Base-by-base conservation (phyloP, 2,329 filamentous ascomycete genomes). In the Sporothrix mexicana region DNA sequence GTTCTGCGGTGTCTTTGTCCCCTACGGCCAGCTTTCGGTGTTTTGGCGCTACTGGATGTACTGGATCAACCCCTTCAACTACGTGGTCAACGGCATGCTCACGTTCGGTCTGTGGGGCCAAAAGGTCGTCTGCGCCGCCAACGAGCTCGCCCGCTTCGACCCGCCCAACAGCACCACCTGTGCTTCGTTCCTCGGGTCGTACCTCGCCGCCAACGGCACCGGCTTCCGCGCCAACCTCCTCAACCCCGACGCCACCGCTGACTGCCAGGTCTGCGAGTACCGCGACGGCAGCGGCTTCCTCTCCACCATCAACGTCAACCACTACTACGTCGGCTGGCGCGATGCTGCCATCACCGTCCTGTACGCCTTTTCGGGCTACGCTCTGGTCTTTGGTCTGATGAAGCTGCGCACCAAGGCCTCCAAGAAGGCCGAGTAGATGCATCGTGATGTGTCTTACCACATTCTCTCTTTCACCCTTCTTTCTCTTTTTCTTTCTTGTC, bases 1-100 rank as follows among this genome's bases (percentile, higher is more conserved):
- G 30, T 97, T 97, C 88, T 97, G 93, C 78, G 94, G 94, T 81
- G 94, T 97, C 74, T 92, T 93, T 0, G 93, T 97, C 67, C 92
- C 94, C 0, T 88, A 90, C 55, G 88, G 90, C 0, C 90, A 93
- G 80, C 96, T 97, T 82, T 91, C 93, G 1, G 84, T 82, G 2
- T 94, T 94, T 82, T 96, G 92, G 92, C 87, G 91, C 43, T 85
- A 87, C 1, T 96, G 93, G 93, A 85, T 96, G 9, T 95, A 95
- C 83, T 85, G 95, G 80, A 89, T 97, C 17, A 90, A 94, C 79
- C 93, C 93, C 2, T 94, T 96, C 81, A 97, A 87, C 80, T 90
- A 90, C 74, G 80, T 90, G 3, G 87, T 90, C 80, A 85, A 86
- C 5, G 82, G 82, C 41, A 83, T 91, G 80, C 80, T 90, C 8